These are phyloP conservation scores for Diutina sp. DNA, from an alignment of 1,139 yeast genomes.

Conservation along the genomic window DNA sequence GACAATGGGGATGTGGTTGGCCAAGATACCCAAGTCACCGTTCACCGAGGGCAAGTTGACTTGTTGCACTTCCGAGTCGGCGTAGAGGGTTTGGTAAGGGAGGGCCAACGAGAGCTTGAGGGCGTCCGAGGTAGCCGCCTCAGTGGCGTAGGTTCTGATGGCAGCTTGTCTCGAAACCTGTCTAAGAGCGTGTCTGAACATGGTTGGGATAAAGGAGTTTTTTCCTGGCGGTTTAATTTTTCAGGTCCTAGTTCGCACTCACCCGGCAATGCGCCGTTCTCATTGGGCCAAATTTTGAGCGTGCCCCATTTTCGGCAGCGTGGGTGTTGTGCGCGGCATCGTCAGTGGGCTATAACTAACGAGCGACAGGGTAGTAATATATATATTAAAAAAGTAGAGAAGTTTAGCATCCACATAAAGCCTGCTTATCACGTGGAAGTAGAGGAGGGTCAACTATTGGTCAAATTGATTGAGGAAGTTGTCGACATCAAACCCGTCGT, in stretches of 20 bases:
- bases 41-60: conserved; percentile 94
- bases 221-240: neutral
- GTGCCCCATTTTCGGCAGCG: neutral
- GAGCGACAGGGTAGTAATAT: neutral
- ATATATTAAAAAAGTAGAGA: neutral
- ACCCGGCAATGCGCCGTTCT: neutral
- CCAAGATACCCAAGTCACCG: conserved; percentile 95
- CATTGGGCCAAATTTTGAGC: neutral
- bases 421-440: neutral
- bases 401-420: neutral
- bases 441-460: neutral
- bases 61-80: conserved; percentile 53
- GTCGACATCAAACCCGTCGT: conserved; percentile 12
- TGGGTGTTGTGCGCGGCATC: neutral
- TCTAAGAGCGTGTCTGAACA: conserved; percentile 63
- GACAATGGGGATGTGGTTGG: conserved; percentile 95
- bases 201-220: conserved; percentile 11
- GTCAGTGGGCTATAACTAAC: neutral
- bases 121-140: conserved; percentile 51
- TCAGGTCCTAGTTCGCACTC: neutral
- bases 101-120: conserved; percentile 83
- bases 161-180: conserved; percentile 55
- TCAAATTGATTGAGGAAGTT: conserved; percentile 35
- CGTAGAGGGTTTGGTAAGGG: conserved; percentile 62
- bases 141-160: conserved; percentile 71